Percentiles rank a stretch among this genome's conserved stretches.
Conservation (phyloP, 2,329 filamentous ascomycete species). For the Zelopaecilomyces penicillatus region DNA sequence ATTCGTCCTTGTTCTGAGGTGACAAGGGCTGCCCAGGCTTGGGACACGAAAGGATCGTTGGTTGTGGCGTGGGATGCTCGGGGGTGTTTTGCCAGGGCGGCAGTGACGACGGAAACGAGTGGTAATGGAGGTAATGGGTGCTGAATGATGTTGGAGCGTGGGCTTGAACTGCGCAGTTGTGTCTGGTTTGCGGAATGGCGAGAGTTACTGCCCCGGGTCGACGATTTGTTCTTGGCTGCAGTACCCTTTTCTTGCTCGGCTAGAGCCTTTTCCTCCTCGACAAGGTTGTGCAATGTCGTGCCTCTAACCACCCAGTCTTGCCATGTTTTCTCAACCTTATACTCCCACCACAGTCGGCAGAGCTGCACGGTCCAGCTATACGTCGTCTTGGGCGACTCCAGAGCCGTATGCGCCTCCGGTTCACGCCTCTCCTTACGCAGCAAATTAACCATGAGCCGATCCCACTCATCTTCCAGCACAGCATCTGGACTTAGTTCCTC, state of each 20-base stretch:
- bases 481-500: conserved; percentile 26
- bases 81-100: not conserved
- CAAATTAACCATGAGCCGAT: conserved; percentile 25
- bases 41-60: conserved; percentile 11
- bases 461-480: conserved; percentile 41
- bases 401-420: not conserved
- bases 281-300: conserved; percentile 31
- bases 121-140: not conserved
- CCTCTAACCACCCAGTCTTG: conserved; percentile 34
- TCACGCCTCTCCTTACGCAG: conserved; percentile 11
- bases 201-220: too few species aligned
- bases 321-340: conserved; percentile 22
- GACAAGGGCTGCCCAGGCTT: conserved; percentile 11
- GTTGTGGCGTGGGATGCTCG: not conserved
- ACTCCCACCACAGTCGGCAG: conserved; percentile 22
- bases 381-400: conserved; percentile 11
- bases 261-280: conserved; percentile 28
- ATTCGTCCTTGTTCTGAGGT: conserved; percentile 4
- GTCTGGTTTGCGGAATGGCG: too few species aligned
- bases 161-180: too few species aligned
- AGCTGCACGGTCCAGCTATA: conserved; percentile 25
- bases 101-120: conserved; percentile 2
- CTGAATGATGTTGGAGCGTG: conserved; percentile 9
- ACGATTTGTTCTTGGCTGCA: not conserved
- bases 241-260: conserved; percentile 15